Conservation (phyloP, 129 eudicot species). For the Chrysanthemum seticuspe region DNA sequence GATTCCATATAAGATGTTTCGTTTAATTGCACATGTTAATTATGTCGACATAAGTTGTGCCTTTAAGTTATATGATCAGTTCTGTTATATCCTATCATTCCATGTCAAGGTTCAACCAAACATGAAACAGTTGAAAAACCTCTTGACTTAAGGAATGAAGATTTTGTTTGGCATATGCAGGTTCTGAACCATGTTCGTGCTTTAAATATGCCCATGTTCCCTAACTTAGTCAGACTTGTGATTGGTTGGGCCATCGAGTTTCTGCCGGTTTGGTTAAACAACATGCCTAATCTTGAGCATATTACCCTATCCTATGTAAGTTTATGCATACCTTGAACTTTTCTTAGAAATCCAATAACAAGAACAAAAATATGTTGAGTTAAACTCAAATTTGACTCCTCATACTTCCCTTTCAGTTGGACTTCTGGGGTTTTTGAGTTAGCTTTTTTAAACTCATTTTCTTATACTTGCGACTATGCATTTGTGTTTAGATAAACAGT, state of each 20-base stretch:
- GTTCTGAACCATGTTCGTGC: background rate
- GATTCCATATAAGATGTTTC: background rate
- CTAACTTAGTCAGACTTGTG: conserved; percentile 22
- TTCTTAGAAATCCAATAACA: too few relatives aligned
- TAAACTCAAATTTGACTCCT: too few relatives aligned
- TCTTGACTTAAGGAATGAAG: background rate
- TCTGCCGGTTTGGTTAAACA: conserved; percentile 2
- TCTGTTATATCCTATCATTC: background rate
- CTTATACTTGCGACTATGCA: too few relatives aligned
- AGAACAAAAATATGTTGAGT: too few relatives aligned
- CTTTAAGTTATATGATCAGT: background rate
- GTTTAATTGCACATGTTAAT: too few relatives aligned
- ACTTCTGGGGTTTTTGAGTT: too few relatives aligned
- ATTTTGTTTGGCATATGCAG: background rate
- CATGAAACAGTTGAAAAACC: background rate
- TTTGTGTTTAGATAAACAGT: too few relatives aligned
- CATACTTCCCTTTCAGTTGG: too few relatives aligned
- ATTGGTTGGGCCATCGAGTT: conserved; percentile 5
- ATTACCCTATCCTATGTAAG: conserved; percentile 30
- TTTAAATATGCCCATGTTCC: conserved; percentile 18
- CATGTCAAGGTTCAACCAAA: background rate
- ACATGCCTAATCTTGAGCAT: conserved; percentile 36
- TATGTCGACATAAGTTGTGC: too few relatives aligned
- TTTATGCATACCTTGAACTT: background rate
- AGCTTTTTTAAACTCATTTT: too few relatives aligned